phyloP scores from a whole-genome alignment of 2,329 filamentous ascomycete species.

The Dryadomyces quercivorus region DNA sequence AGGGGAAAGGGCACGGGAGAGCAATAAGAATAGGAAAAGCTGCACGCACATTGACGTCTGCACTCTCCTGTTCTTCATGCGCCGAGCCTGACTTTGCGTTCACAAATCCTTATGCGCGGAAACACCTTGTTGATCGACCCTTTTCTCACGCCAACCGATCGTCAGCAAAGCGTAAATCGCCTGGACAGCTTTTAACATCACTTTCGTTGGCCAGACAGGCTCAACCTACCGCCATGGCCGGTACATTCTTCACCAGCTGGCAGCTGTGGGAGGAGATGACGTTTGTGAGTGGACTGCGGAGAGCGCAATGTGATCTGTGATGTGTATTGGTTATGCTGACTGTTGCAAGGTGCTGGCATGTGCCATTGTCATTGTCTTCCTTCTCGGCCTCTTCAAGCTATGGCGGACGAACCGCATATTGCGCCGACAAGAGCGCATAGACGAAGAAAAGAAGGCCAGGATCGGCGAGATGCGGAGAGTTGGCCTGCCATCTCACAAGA shows the following conservation, averaged over 20 bases:
- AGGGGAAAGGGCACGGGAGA: not conserved
- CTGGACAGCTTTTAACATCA: no score
- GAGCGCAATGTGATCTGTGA: not conserved
- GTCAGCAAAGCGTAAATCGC: no score
- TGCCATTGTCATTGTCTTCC: conserved; percentile 58
- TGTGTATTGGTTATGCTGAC: not conserved
- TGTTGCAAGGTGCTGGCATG: conserved; percentile 53
- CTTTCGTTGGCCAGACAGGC: not conserved
- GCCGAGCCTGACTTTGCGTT: no score
- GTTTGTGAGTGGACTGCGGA: conserved; percentile 49
- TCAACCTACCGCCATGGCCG: conserved; percentile 20
- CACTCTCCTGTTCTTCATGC: no score
- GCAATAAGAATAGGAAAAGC: no score
- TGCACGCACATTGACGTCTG: no score
- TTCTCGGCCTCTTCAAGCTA: conserved; percentile 55
- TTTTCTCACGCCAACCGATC: no score
- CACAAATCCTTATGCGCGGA: no score
- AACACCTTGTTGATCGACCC: no score
- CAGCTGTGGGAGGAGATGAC: conserved; percentile 80
- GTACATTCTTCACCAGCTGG: conserved; percentile 56
- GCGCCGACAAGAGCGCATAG: conserved; percentile 48
- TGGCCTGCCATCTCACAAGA: conserved; percentile 31
- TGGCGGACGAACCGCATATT: conserved; percentile 44
- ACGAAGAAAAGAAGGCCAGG: conserved; percentile 50
- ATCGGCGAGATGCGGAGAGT: conserved; percentile 41